Percentiles rank a stretch among this genome's conserved stretches.
Conservation (phyloP, 306 rosid species). For the Castanospermum australe region DNA sequence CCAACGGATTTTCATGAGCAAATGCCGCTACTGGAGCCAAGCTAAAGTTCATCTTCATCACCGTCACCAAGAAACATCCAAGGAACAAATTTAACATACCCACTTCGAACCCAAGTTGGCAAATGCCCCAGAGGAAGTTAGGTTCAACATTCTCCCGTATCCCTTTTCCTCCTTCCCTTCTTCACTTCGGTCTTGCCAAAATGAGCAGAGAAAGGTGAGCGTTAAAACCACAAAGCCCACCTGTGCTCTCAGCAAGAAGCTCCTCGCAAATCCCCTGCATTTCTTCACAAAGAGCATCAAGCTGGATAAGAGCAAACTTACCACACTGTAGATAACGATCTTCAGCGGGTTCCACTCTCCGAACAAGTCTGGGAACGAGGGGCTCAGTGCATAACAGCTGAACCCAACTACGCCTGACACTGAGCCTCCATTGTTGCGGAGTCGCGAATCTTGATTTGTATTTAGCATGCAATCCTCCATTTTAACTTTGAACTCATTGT, state of each 20-base stretch:
- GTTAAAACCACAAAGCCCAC: background rate
- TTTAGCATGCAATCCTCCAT: no score
- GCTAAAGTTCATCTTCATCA: slow-evolving; percentile 18
- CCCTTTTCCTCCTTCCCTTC: background rate
- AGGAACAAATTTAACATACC: slow-evolving; percentile 14
- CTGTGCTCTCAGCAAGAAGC: background rate
- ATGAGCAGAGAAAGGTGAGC: slow-evolving; percentile 10
- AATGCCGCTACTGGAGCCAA: background rate
- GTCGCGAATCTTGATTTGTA: background rate
- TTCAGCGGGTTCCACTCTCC: background rate
- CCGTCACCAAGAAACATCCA: background rate
- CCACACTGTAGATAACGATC: background rate
- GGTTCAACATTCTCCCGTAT: background rate
- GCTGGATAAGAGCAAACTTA: background rate
- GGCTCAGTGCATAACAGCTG: background rate
- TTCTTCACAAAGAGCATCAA: background rate
- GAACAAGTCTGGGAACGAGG: background rate
- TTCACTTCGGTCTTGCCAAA: background rate
- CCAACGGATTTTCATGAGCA: background rate
- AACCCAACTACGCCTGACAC: slow-evolving; percentile 18
- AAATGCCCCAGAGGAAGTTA: background rate
- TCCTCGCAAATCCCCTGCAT: background rate
- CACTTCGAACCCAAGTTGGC: background rate
- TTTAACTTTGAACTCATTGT: no score
- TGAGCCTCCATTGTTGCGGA: background rate